A percentile compares a stretch with the other conserved stretches of the same genome.
These are phyloP conservation scores for Talaromyces piceae DNA, from an alignment of 2,329 filamentous ascomycete genomes.

Conservation along the genomic window DNA sequence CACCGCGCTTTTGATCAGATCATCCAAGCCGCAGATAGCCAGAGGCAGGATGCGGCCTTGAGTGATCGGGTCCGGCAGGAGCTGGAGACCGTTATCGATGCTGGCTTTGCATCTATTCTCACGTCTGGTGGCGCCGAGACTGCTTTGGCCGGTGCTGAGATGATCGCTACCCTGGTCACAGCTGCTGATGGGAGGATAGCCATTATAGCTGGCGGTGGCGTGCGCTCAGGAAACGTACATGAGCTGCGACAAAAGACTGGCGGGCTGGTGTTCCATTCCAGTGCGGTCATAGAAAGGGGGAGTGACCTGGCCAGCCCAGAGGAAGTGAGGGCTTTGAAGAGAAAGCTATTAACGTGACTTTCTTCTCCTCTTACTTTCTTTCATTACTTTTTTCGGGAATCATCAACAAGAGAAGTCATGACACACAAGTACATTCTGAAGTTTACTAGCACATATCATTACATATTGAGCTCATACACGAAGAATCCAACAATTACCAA, in stretches of 20 bases:
- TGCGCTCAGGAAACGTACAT: slow-evolving; percentile 39
- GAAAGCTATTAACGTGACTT: background rate
- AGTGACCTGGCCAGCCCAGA: background rate
- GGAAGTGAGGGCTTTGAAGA: slow-evolving; percentile 6
- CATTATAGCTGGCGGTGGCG: slow-evolving; percentile 46
- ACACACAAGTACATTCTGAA: background rate
- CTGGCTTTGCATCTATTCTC: slow-evolving; percentile 43
- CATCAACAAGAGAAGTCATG: too few relatives aligned
- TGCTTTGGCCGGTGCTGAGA: slow-evolving; percentile 28
- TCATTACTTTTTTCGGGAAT: too few relatives aligned
- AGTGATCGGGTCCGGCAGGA: background rate
- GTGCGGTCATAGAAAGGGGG: slow-evolving; percentile 21
- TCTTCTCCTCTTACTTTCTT: too few relatives aligned
- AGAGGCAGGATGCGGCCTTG: background rate
- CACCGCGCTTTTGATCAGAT: slow-evolving; percentile 48
- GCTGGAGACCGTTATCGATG: slow-evolving; percentile 30
- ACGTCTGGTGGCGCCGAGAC: slow-evolving; percentile 39
- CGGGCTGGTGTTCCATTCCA: slow-evolving; percentile 38
- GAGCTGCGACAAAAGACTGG: slow-evolving; percentile 23
- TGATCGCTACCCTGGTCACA: slow-evolving; percentile 22
- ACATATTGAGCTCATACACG: background rate
- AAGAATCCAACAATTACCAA: slow-evolving; percentile 24
- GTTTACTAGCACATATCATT: background rate
- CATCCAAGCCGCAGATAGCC: background rate
- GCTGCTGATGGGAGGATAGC: slow-evolving; percentile 18